Conservation (phyloP, 306 rosid genomes). For the Fragaria ananassa region DNA sequence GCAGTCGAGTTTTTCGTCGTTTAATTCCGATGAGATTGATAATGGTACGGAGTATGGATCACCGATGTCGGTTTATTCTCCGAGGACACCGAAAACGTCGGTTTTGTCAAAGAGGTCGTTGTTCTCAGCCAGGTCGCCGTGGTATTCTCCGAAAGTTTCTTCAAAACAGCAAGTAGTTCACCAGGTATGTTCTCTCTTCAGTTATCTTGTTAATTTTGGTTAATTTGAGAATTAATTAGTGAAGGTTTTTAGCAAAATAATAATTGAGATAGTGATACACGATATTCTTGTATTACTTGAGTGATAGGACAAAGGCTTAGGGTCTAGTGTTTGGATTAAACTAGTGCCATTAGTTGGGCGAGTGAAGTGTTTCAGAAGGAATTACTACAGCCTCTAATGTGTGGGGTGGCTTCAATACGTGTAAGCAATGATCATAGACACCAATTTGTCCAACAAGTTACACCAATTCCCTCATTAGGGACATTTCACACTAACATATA, state of each 20-base stretch:
- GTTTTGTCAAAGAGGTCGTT: not conserved
- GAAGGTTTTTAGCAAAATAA: not conserved
- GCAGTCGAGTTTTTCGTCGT: slow-evolving; percentile 32
- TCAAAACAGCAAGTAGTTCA: slow-evolving; percentile 1
- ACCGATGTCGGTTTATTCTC: slow-evolving; percentile 38
- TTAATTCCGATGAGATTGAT: slow-evolving; percentile 40
- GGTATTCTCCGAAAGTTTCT: not conserved
- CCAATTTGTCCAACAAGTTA: not conserved
- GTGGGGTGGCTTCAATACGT: not conserved
- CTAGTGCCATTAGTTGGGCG: not conserved
- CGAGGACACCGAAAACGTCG: slow-evolving; percentile 15
- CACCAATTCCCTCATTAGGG: not conserved
- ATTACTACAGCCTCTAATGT: not conserved
- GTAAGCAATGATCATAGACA: not conserved
- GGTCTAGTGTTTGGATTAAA: not conserved
- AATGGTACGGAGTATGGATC: slow-evolving; percentile 38
- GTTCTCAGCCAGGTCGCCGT: slow-evolving; percentile 1
- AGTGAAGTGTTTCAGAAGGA: not conserved
- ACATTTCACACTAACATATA: not conserved
- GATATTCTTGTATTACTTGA: not conserved
- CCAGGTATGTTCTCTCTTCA: not conserved
- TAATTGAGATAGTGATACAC: not conserved
- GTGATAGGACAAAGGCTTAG: not conserved
- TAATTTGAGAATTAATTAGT: not conserved
- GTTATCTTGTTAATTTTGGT: not conserved